Evolutionary conservation across 768 basidiomycete genomes (phyloP), one percentile per base, ranked within the genome.

Genomic region (Suillus tomentosus): DNA sequence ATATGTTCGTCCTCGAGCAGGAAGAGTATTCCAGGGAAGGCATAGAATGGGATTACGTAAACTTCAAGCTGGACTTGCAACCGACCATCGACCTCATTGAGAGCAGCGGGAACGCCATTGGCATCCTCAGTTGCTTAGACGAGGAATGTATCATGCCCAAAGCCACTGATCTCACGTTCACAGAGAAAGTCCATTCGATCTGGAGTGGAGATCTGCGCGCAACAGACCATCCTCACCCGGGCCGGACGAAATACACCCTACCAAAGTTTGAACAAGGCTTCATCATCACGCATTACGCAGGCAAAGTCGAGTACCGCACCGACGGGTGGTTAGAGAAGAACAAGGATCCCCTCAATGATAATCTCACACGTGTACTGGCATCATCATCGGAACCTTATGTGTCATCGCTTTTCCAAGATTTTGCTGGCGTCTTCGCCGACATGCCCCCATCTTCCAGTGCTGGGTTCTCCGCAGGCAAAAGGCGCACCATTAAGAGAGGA

Each of bases 71-170:
- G 50, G 96, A 99, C 76, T 80, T 99, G 7, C 96, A 99, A 73
- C 97, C 97, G 1, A 99, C 97, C 4, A 99, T 99, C 74, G 96
- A 99, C 73, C 87, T 99, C 60, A 99, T 99, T 70, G 97, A 99
- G 77, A 87, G 91, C 19, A 86, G 83, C 59, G 82, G 85, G 15
- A 80, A 78, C 22, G 80, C 81, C 0, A 95, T 98, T 66, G 97
- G 97, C 61, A 90, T 99, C 65, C 83, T 99, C 53, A 93, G 94
- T 66, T 90, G 91, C 70, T 79, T 99, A 42, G 97, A 99, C 74
- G 97, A 99, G 73, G 96, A 98, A 67, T 99, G 96, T 74, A 99
- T 99, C 76, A 99, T 99, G 96, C 97, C 96, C n/a, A 95, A 94
- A 74, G 96, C 96, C 4, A 94, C 91, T 14, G 96, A 99, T 75